A percentile compares a stretch with the other conserved stretches of the same genome.
Conservation (phyloP, 2,329 filamentous ascomycete species). For the Chaetoscypha palmicola region DNA sequence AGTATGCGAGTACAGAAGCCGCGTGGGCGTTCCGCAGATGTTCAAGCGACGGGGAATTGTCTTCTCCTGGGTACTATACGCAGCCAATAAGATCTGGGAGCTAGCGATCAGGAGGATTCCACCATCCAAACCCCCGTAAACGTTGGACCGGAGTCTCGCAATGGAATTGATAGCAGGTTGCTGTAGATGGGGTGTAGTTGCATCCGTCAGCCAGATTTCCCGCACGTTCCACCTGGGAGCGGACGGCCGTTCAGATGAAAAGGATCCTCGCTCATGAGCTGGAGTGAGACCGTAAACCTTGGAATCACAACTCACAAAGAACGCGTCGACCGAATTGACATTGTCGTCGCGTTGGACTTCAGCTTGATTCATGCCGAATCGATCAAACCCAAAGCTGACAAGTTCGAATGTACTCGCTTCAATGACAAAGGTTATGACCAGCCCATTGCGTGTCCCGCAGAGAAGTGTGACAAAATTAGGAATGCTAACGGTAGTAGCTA, state of each 20-base stretch:
- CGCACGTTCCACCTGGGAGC: constrained; percentile 18
- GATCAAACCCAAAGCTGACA: constrained; percentile 13
- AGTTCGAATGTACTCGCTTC: constrained; percentile 11
- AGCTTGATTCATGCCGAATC: constrained; percentile 25
- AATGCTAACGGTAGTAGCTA: constrained; percentile 12
- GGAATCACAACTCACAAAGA: constrained; percentile 44
- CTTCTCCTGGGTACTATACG: constrained; percentile 40
- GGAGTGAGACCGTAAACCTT: constrained; percentile 31
- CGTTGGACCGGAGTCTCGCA: constrained; percentile 36
- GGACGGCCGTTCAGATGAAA: background rate
- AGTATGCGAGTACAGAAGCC: constrained; percentile 47
- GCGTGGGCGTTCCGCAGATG: constrained; percentile 32
- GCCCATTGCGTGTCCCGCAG: constrained; percentile 28
- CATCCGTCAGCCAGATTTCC: constrained; percentile 46
- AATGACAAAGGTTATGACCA: constrained; percentile 22
- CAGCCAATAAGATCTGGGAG: constrained; percentile 44
- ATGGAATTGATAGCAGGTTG: constrained; percentile 44
- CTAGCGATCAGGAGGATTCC: constrained; percentile 44
- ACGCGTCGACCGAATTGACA: constrained; percentile 20
- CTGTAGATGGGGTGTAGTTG: constrained; percentile 38
- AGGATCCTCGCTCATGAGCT: background rate
- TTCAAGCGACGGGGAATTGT: constrained; percentile 44
- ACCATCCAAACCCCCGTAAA: constrained; percentile 13
- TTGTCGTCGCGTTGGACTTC: constrained; percentile 22
- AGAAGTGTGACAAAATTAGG: constrained; percentile 17